A percentile compares a stretch with the other conserved stretches of the same genome.
Conservation (phyloP, 257 asterid genomes). For the Jacaranda mimosifolia region DNA sequence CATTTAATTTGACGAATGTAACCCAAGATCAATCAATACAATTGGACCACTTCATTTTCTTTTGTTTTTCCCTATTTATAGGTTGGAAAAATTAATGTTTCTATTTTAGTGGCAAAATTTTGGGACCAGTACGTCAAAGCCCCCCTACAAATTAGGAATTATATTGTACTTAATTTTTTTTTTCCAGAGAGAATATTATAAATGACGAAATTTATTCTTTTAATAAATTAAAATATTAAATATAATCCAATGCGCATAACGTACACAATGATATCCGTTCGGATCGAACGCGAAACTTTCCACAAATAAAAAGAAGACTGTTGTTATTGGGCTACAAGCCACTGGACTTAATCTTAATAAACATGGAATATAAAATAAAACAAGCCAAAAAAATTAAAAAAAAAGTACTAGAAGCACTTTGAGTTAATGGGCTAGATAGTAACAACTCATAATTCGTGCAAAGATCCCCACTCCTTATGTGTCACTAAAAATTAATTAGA, state of each 20-base stretch:
- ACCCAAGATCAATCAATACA: neutral
- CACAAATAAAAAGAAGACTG: too few relatives aligned
- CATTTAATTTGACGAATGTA: neutral
- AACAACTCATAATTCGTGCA: slow-evolving; percentile 3
- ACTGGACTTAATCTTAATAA: too few relatives aligned
- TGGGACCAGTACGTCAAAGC: neutral
- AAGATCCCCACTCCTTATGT: neutral
- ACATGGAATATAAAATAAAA: neutral
- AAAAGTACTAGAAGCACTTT: neutral
- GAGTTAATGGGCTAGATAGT: neutral
- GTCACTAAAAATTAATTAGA: neutral
- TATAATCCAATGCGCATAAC: too few relatives aligned
- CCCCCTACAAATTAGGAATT: neutral
- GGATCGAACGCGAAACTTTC: too few relatives aligned
- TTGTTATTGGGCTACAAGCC: too few relatives aligned
- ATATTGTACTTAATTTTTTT: too few relatives aligned
- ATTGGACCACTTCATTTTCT: neutral
- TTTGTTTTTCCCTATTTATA: neutral
- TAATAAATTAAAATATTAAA: too few relatives aligned
- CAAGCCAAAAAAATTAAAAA: too few relatives aligned
- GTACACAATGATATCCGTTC: too few relatives aligned
- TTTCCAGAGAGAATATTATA: too few relatives aligned
- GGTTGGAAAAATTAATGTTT: neutral
- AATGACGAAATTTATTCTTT: too few relatives aligned
- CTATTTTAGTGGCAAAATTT: neutral